These are phyloP conservation scores for Microcyclospora pomicola DNA, from an alignment of 2,329 filamentous ascomycete species.

Conservation along the genomic window DNA sequence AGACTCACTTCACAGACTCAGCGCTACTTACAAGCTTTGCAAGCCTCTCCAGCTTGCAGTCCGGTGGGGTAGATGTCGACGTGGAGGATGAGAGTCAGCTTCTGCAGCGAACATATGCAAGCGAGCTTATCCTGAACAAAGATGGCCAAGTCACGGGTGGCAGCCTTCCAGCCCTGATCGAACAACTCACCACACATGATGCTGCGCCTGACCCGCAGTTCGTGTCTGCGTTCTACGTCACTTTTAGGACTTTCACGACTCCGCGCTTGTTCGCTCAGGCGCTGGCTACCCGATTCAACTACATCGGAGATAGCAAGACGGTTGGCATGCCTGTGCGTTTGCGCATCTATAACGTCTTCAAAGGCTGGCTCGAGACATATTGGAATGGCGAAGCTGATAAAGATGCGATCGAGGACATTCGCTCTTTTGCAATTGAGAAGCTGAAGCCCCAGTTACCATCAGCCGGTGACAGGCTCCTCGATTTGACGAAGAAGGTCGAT, in stretches of 20 bases:
- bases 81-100: conserved; percentile 70
- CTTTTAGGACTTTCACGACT: conserved; percentile 83
- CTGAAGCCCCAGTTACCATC: conserved; percentile 56
- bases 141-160: conserved; percentile 91
- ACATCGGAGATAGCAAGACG: conserved; percentile 64
- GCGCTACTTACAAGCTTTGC: conserved; percentile 48
- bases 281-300: conserved; percentile 85
- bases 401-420: conserved; percentile 60
- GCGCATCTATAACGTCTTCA: conserved; percentile 91
- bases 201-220: conserved; percentile 85
- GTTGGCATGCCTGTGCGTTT: conserved; percentile 71
- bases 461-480: conserved; percentile 66
- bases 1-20: conserved; percentile 30
- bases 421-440: conserved; percentile 63
- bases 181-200: conserved; percentile 84
- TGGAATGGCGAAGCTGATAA: conserved; percentile 77
- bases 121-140: conserved; percentile 86
- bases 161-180: conserved; percentile 79
- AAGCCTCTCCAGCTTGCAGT: conserved; percentile 50
- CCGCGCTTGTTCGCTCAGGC: conserved; percentile 65
- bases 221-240: conserved; percentile 89
- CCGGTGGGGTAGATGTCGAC: conserved; percentile 55
- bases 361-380: conserved; percentile 92
- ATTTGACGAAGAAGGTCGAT: conserved; percentile 66
- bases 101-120: conserved; percentile 82